Evolutionary conservation across 371 early-diverging fungal species (phyloP).

Genomic region (Mucor lusitanicus): DNA sequence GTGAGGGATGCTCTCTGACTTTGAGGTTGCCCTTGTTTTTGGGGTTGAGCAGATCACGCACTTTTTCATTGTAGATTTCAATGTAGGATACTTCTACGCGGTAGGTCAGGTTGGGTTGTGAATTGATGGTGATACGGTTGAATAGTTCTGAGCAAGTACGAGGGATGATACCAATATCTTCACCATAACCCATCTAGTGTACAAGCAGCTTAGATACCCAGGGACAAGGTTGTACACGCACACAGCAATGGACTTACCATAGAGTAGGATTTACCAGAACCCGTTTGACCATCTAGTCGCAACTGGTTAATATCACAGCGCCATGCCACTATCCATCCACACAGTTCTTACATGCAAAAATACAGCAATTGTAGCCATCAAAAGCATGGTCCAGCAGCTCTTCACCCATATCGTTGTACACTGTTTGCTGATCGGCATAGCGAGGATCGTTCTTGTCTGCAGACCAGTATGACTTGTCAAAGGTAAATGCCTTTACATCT

Average conservation of each 20-base stretch:
- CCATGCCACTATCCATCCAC: background rate
- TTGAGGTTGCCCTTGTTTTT: constrained; percentile 76
- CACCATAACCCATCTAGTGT: constrained; percentile 65
- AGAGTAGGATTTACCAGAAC: constrained; percentile 83
- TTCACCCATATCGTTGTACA: constrained; percentile 78
- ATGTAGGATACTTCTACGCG: constrained; percentile 86
- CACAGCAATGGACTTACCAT: constrained; percentile 63
- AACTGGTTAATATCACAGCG: background rate
- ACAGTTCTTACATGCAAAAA: constrained; percentile 79
- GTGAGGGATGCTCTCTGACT: constrained; percentile 85
- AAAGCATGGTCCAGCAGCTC: constrained; percentile 86
- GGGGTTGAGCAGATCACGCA: constrained; percentile 88
- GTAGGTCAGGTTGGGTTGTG: constrained; percentile 54
- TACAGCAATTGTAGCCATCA: constrained; percentile 86
- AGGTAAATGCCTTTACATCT: constrained; percentile 71
- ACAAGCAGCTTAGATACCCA: background rate
- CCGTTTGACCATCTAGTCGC: constrained; percentile 82
- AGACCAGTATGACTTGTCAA: constrained; percentile 88
- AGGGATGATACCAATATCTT: constrained; percentile 85
- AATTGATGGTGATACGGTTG: constrained; percentile 54
- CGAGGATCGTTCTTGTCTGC: constrained; percentile 63
- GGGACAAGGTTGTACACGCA: background rate
- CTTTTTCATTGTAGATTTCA: constrained; percentile 87
- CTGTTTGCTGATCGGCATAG: constrained; percentile 75
- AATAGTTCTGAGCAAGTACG: constrained; percentile 82